Evolutionary conservation across 352 stramenopile genomes (phyloP), one percentile per base, ranked within the genome.

Genomic region (Phytophthora vignae): DNA sequence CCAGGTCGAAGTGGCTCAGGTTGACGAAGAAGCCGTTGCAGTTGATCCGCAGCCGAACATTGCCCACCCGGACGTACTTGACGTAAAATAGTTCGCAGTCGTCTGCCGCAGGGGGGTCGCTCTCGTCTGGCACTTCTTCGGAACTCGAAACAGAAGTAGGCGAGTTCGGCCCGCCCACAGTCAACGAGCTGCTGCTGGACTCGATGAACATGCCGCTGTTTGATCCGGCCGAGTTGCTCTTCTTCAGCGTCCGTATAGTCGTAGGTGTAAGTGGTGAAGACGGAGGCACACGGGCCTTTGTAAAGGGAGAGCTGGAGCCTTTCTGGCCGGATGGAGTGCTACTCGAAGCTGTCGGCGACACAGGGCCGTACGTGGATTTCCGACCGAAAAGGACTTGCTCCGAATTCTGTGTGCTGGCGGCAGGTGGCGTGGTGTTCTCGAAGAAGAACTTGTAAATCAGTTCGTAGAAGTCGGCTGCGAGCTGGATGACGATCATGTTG

Each of bases 11-110:
- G 36, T 90, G 77, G 60, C 75, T 94, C 17, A 96, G 73, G 50
- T 94, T 96, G 9, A 96, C 89, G 52, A 94, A 93, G 67, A 95
- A 96, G 0, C 89, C 89, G 60, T 93, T 90, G 74, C 89, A 95
- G 61, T 93, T 93, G 74, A 96, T 92, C 17, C 84, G 82, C 3
- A 95, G 61, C 0, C 87, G 84, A 15, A 96, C 77, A 67, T 94
- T 94, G 9, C 89, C 89, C 27, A 96, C 84, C 31, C 87, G 75
- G 2, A 95, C 83, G 58, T 96, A 96, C 61, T 95, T 94, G 57
- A 96, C 92, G 74, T 93, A 96, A 65, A 94, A 95, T 6, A 95
- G 61, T 42, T 96, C 89, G 52, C 82, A 85, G 17, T 84, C 79
- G 27, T 93, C 85, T 4, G 67, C 50, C 2, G 74, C 64, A 0